Conservation (phyloP, 768 basidiomycete genomes). For the Galerina marginata region DNA sequence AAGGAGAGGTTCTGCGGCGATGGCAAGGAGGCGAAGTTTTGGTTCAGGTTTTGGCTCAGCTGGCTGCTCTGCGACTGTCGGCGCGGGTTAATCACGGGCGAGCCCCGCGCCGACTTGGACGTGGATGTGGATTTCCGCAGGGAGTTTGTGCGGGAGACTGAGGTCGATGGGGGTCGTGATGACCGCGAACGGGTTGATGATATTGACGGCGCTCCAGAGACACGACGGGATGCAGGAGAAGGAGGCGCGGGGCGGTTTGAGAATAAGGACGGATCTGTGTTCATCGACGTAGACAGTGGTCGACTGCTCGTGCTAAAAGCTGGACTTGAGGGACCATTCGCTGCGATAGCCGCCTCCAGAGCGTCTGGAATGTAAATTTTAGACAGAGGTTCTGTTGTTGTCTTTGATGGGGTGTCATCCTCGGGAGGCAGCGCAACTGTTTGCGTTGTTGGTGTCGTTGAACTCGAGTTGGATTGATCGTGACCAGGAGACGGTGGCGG, state of each 20-base stretch:
- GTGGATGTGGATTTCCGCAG: constrained; percentile 16
- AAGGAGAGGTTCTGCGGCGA: constrained; percentile 18
- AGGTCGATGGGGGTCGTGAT: constrained; percentile 30
- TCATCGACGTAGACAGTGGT: not conserved
- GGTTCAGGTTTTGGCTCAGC: constrained; percentile 10
- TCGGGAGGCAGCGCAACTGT: constrained; percentile 17
- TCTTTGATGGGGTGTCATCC: constrained; percentile 2
- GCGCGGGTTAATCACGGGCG: constrained; percentile 24
- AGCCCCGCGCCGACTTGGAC: constrained; percentile 9
- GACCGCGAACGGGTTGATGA: constrained; percentile 31
- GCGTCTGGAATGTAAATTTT: constrained; percentile 22
- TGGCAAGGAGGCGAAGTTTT: constrained; percentile 15
- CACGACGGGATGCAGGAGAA: constrained; percentile 59
- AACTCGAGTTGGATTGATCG: constrained; percentile 32
- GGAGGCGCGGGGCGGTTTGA: constrained; percentile 65
- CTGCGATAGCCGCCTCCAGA: constrained; percentile 6
- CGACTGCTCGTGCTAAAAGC: constrained; percentile 21
- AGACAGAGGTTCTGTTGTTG: constrained; percentile 5
- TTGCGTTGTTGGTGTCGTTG: constrained; percentile 34
- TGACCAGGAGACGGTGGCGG: constrained; percentile 21
- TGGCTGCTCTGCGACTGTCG: constrained; percentile 22
- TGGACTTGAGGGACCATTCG: constrained; percentile 16
- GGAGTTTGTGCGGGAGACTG: constrained; percentile 30
- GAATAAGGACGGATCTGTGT: constrained; percentile 20
- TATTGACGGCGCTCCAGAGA: constrained; percentile 42